Evolutionary conservation across 345 rosid genomes (phyloP), one percentile per base, ranked within the genome.

Genomic region (Viola odorata): DNA sequence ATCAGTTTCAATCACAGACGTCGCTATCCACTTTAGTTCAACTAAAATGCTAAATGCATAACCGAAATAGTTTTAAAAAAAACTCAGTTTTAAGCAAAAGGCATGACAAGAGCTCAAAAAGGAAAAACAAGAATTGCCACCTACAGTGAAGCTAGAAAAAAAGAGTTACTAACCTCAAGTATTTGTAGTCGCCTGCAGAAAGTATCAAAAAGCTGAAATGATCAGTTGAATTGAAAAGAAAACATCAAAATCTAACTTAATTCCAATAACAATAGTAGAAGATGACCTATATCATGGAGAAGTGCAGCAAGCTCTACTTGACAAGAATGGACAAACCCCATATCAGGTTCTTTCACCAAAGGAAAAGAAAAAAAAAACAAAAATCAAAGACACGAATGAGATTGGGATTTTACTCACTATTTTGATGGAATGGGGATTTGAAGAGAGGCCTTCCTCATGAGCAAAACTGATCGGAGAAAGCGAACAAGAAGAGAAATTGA

Each of bases 241-340:
- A 23, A 8, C 13, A 7, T 12, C 4, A n/a, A 32, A 13, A 37
- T 23, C 32, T 2, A 23, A 23, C 32, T 23, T 23, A 23, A 23
- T 23, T 23, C 32, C 32, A 23, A 23, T 23, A 2, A 23, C 32
- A 23, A 23, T 23, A 23, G 32, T 23, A 63, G 60, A 39, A 14
- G 38, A 55, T 16, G 5, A 85, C 89, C 95, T 50, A 91, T 75
- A 54, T 91, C 97, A 68, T 91, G 96, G 57, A 91, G 91, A 76
- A 91, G 89, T 23, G 97, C 94, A 62, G 96, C 86, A 55, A 87
- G 86, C 79, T 91, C 92, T 13, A 84, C 87, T 91, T 84, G 81
- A 40, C 70, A 68, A 38, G 48, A 12, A 51, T 23, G 32, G 36
- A 70, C 37, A 53, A 76, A 63, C 50, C 8, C 37, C 13, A 53